Base-by-base conservation (phyloP, 1,284 basidiomycete species). In the Somion occarium region DNA sequence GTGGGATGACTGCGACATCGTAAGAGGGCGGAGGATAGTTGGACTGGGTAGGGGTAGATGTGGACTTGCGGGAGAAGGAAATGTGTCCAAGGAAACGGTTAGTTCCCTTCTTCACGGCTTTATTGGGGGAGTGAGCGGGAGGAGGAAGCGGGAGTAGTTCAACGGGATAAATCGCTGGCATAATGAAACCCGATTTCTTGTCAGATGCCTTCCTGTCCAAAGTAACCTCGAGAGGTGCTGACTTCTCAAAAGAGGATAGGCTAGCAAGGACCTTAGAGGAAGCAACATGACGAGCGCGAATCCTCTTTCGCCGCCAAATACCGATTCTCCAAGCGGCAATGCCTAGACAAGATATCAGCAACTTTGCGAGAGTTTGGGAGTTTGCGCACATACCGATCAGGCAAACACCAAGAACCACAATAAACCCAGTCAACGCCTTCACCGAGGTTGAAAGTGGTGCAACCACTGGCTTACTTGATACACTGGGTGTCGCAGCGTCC, bases 281-380 rank as follows among this genome's bases (percentile, higher is more conserved):
- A 41, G 38, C 23, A 34, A 15, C 30, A 34, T 34, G 30, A 48
- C 50, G 57, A 54, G 26, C 5, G 5, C 54, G 53, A 19, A 54
- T 48, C 54, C 56, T 60, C 50, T 52, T 52, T 24, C 52, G 50
- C 18, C 52, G 49, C 53, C 56, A 58, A 30, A 46, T 53, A 45
- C 64, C 63, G 45, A 71, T 47, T 50, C 59, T 65, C 64, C 65
- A 69, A 37, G 59, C 61, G 43, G 53, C 59, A 46, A 70, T 57
- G 51, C 60, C 69, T 70, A 47, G 3, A 5, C n/a, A 19, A 18
- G 25, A 20, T 12, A 27, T 38, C n/a, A 9, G 24, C 19, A 24
- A 19, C 18, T n/a, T n/a, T n/a, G n/a, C n/a, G n/a, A n/a, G n/a
- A n/a, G n/a, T n/a, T 7, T 18, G 5, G 37, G 30, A 48, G 15